A percentile compares a stretch with the other conserved stretches of the same genome.
Evolutionary conservation across 805 yeast species (phyloP).

Genomic region (Tetrapisispora arboricola): DNA sequence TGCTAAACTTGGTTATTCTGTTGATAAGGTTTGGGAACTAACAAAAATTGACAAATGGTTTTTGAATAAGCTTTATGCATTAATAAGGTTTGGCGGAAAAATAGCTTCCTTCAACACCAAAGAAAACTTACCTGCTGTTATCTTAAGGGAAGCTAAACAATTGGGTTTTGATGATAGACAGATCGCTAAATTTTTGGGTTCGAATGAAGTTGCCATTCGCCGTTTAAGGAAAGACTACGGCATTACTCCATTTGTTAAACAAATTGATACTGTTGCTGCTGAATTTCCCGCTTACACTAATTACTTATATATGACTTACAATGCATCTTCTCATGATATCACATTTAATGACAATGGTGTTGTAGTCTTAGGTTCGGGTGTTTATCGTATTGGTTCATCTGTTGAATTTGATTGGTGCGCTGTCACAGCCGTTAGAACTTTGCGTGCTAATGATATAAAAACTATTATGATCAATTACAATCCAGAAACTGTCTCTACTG

Average conservation of each 20-base stretch:
- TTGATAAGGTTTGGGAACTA: constrained; percentile 82
- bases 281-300: constrained; percentile 96
- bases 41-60: constrained; percentile 96
- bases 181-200: constrained; percentile 76
- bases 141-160: constrained; percentile 83
- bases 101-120: constrained; percentile 46
- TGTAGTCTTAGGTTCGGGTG: constrained; percentile 97
- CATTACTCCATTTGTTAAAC: constrained; percentile 85
- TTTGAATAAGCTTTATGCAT: constrained; percentile 69
- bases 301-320: constrained; percentile 89
- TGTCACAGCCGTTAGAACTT: constrained; percentile 88
- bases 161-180: constrained; percentile 96
- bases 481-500: constrained; percentile 98
- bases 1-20: constrained; percentile 68
- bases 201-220: constrained; percentile 89
- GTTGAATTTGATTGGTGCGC: constrained; percentile 99
- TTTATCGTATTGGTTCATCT: constrained; percentile 96
- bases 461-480: constrained; percentile 96
- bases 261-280: constrained; percentile 97
- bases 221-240: constrained; percentile 80
- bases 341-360: constrained; percentile 86
- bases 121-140: constrained; percentile 47
- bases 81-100: constrained; percentile 61
- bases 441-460: constrained; percentile 75
- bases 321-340: constrained; percentile 81